Evolutionary conservation across 257 asterid species (phyloP).

Genomic region (Asclepias syriaca): DNA sequence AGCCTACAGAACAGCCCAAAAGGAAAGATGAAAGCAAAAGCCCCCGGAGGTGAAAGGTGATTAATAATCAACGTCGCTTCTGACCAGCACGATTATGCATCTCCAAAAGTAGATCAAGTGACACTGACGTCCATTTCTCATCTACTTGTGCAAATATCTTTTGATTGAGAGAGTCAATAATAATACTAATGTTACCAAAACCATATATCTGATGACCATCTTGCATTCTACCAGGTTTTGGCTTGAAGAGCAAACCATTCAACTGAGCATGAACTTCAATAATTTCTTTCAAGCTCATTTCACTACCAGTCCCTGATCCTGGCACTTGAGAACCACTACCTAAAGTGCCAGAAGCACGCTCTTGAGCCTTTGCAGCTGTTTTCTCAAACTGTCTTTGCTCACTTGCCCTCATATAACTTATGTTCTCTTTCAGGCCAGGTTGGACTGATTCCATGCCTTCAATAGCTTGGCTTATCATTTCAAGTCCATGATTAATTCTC

Average conservation of each 20-base stretch:
- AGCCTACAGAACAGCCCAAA: not conserved
- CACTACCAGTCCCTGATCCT: slow-evolving; percentile 17
- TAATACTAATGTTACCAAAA: slow-evolving; percentile 70
- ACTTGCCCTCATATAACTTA: slow-evolving; percentile 52
- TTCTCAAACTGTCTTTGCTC: slow-evolving; percentile 85
- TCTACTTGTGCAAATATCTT: slow-evolving; percentile 67
- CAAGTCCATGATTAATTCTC: slow-evolving; percentile 60
- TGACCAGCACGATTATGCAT: slow-evolving; percentile 48
- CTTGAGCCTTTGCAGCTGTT: slow-evolving; percentile 69
- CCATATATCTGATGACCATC: slow-evolving; percentile 86
- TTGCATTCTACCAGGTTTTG: slow-evolving; percentile 72
- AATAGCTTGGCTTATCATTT: slow-evolving; percentile 82
- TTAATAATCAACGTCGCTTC: slow-evolving; percentile 34
- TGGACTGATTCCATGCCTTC: slow-evolving; percentile 76
- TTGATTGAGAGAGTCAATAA: slow-evolving; percentile 59
- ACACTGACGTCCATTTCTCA: slow-evolving; percentile 60
- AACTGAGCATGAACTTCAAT: slow-evolving; percentile 35
- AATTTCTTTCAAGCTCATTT: slow-evolving; percentile 38
- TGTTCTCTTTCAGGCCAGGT: slow-evolving; percentile 76
- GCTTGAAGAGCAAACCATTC: slow-evolving; percentile 34
- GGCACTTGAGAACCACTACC: slow-evolving; percentile 20
- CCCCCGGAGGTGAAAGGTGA: not conserved
- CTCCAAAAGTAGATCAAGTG: slow-evolving; percentile 77
- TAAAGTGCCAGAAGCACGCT: slow-evolving; percentile 17
- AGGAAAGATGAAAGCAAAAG: not conserved